Base-by-base conservation (phyloP, 371 early-diverging fungal species). In the Lichtheimia hyalospora region DNA sequence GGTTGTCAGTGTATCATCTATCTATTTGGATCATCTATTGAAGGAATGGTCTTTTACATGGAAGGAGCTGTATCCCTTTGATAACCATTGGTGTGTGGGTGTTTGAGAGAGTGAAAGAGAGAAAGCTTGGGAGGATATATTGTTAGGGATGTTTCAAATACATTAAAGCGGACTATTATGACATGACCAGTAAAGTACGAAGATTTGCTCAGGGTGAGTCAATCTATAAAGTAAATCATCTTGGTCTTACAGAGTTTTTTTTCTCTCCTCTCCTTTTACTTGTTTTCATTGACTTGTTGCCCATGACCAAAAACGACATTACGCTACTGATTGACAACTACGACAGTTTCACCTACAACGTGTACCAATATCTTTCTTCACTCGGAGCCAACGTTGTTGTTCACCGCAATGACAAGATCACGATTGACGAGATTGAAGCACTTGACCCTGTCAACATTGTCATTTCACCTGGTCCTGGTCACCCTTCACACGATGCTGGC, bases 291-390 rank as follows among this genome's bases (percentile, higher is more conserved):
- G n/a, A 7, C 52, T 40, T 14, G 2, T 42, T 43, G 20, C 7
- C 2, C 15, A 43, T 28, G 25, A 16, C 20, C 49, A 13, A 34
- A 41, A 18, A 89, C 89, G 88, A 79, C 90, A 21, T 34, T 8
- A 91, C 92, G 16, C 60, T 97, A 44, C 84, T 97, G 66, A 95
- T 98, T 59, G 98, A 98, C 82, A 96, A 96, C 73, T 98, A 96
- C 86, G 98, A 98, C 82, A 90, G 91, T 68, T 98, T 98, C 66
- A 96, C 96, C 39, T 98, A 94, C 88, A 98, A 98, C 75, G 88
- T 98, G 46, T 97, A 96, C 74, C 96, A 96, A 77, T 94, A 90
- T 63, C 84, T 98, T 14, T 87, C 88, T 58, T 84, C 88, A 54
- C 88, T 94, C 16, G 97, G 97, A 5, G 98, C 96, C 5, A 72